Percentiles rank a stretch among this genome's conserved stretches.
Evolutionary conservation across 257 asterid genomes (phyloP).

Genomic region (Solanum okadae): DNA sequence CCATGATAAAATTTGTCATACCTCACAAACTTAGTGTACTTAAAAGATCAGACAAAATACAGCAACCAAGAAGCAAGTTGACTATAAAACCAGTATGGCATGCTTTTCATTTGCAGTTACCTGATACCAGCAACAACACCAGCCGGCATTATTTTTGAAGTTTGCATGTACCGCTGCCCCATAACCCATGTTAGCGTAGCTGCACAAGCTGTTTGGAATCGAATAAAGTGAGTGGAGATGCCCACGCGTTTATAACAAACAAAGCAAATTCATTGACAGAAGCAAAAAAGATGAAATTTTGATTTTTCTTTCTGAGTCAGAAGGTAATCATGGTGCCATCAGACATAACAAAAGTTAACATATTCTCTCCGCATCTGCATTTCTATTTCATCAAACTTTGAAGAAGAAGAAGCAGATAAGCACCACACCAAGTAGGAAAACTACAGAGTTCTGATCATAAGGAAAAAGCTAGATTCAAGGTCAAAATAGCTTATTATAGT

Average conservation of each 20-base stretch:
- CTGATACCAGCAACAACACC: constrained; percentile 91
- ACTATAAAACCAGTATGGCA: background rate
- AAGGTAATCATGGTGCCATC: background rate
- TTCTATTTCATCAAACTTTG: background rate
- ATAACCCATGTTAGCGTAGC: constrained; percentile 61
- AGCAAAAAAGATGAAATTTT: background rate
- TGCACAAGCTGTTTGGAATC: constrained; percentile 49
- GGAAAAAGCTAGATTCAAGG: background rate
- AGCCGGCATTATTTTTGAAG: constrained; percentile 93
- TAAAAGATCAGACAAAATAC: background rate
- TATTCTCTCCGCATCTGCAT: background rate
- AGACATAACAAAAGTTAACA: background rate
- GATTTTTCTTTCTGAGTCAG: background rate
- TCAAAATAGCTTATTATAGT: background rate
- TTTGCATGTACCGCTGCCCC: constrained; percentile 72
- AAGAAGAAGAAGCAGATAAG: background rate
- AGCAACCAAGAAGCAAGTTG: background rate
- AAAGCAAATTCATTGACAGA: background rate
- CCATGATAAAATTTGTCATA: background rate
- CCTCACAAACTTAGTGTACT: background rate
- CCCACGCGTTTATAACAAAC: background rate
- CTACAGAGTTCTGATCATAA: background rate
- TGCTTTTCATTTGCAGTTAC: constrained; percentile 23
- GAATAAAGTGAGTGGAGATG: background rate
- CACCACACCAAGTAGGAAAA: background rate